Conservation (phyloP, 2,329 filamentous ascomycete genomes). For the Metarhizium humberi region DNA sequence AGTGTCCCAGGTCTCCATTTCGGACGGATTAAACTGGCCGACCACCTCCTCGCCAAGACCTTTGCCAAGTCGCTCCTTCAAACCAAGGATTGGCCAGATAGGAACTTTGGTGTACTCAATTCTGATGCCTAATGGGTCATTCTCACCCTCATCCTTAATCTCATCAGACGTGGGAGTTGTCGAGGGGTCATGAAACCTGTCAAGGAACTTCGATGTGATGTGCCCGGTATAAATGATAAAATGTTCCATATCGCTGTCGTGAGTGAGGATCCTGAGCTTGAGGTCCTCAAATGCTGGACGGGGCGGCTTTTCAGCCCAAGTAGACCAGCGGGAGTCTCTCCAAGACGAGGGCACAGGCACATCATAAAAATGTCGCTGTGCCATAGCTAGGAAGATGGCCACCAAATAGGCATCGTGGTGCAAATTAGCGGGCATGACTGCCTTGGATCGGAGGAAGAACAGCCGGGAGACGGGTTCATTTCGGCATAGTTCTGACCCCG, state of each 20-base stretch:
- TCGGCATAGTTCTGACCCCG: slow-evolving; percentile 25
- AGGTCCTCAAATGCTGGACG: slow-evolving; percentile 34
- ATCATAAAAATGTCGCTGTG: slow-evolving; percentile 43
- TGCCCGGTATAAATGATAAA: slow-evolving; percentile 45
- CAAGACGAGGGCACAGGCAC: slow-evolving; percentile 12
- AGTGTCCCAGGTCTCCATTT: slow-evolving; percentile 36
- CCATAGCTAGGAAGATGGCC: slow-evolving; percentile 45
- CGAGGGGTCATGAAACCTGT: slow-evolving; percentile 39
- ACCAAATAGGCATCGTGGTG: slow-evolving; percentile 45
- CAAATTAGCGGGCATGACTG: slow-evolving; percentile 34
- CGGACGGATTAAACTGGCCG: slow-evolving; percentile 27
- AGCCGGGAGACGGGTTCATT: slow-evolving; percentile 41
- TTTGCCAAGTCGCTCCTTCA: slow-evolving; percentile 44
- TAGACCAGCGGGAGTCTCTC: slow-evolving; percentile 13
- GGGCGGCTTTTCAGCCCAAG: slow-evolving; percentile 8
- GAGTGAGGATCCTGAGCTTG: slow-evolving; percentile 40
- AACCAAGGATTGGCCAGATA: slow-evolving; percentile 44
- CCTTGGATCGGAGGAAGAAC: slow-evolving; percentile 36
- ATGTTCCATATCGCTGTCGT: slow-evolving; percentile 36
- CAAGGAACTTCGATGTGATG: slow-evolving; percentile 38
- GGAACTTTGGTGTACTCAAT: slow-evolving; percentile 40
- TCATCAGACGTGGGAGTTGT: slow-evolving; percentile 22
- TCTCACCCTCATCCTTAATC: background rate
- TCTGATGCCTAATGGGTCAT: slow-evolving; percentile 25
- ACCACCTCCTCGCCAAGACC: slow-evolving; percentile 43